Conservation (phyloP, 192 early-diverging fungal genomes). For the Chytriomyces hyalinus region DNA sequence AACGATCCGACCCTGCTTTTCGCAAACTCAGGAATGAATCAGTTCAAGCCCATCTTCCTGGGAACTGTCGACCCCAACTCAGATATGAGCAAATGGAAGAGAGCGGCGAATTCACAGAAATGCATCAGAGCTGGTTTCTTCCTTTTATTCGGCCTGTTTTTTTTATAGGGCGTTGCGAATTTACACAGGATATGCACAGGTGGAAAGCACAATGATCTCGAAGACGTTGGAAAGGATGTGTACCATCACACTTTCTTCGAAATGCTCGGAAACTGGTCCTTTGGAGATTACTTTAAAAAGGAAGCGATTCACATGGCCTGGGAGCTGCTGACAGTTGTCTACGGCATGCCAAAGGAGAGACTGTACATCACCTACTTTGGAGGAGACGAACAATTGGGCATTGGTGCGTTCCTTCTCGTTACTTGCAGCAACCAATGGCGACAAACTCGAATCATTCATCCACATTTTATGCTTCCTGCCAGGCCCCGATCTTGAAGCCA, state of each 20-base stretch:
- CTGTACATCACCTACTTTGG: conserved; percentile 98
- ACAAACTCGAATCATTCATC: neutral
- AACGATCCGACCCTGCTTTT: conserved; percentile 97
- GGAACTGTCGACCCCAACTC: conserved; percentile 95
- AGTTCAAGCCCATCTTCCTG: conserved; percentile 97
- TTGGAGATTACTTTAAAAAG: conserved; percentile 98
- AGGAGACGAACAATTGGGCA: conserved; percentile 79
- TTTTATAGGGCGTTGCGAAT: conserved; percentile 16
- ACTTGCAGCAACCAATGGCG: neutral
- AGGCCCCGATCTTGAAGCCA: conserved; percentile 85
- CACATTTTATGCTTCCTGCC: neutral
- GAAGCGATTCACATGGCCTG: conserved; percentile 91
- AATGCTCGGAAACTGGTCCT: conserved; percentile 99
- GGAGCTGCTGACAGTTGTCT: conserved; percentile 90
- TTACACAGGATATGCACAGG: conserved; percentile 45
- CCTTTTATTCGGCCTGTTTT: conserved; percentile 3
- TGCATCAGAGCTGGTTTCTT: conserved; percentile 94
- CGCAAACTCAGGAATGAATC: conserved; percentile 28
- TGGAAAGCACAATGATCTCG: conserved; percentile 99
- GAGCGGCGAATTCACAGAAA: conserved; percentile 97
- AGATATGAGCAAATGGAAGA: conserved; percentile 84
- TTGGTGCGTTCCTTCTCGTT: conserved; percentile 46
- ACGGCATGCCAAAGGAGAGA: conserved; percentile 79
- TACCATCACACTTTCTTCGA: conserved; percentile 99
- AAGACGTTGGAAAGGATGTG: conserved; percentile 96